These are phyloP conservation scores for Erythrophleum ivorense DNA, from an alignment of 331 rosid species.

Conservation along the genomic window DNA sequence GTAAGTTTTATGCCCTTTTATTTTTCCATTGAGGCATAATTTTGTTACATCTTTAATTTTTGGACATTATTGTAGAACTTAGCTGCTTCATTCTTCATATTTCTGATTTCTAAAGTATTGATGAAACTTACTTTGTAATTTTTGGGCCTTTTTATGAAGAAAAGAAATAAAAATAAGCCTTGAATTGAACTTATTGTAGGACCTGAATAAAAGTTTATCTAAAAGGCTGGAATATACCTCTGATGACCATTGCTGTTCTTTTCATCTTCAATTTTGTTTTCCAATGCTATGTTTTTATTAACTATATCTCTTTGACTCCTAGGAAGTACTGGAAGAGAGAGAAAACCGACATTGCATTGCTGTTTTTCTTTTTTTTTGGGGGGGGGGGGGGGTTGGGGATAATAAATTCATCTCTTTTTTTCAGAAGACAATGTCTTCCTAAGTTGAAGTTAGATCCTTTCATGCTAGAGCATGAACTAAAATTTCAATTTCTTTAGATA, in stretches of 20 bases:
- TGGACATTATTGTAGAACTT: neutral
- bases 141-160: conserved; percentile 6
- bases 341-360: neutral
- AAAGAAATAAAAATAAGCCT: neutral
- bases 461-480: conserved; percentile 1
- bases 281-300: neutral
- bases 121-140: conserved; percentile 4
- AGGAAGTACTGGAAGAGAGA: conserved; percentile 28
- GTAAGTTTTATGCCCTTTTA: conserved; percentile 49
- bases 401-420: neutral
- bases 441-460: conserved; percentile 24
- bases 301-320: conserved; percentile 19
- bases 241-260: neutral
- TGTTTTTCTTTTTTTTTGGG: neutral
- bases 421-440: neutral
- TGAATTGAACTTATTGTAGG: conserved; percentile 27
- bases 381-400: neutral
- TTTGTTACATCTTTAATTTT: conserved; percentile 3
- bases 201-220: conserved; percentile 13
- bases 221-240: conserved; percentile 10
- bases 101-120: conserved; percentile 3
- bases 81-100: neutral
- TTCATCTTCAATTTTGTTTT: neutral
- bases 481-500: conserved; percentile 25
- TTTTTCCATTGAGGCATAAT: neutral